Conservation (phyloP, 495 filamentous ascomycete species). For the Daldinia loculata region DNA sequence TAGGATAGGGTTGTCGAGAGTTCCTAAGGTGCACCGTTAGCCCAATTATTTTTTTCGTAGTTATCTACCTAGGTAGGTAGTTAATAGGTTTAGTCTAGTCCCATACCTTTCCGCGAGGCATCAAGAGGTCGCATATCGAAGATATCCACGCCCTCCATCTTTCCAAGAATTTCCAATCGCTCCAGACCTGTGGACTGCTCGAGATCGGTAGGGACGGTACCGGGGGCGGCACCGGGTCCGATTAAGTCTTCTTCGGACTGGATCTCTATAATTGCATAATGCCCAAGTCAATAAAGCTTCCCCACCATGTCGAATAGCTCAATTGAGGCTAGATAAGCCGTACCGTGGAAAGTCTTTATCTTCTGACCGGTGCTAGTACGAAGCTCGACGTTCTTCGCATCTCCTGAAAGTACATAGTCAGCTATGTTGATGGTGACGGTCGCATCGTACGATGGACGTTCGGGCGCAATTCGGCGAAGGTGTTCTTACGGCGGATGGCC, state of each 20-base stretch:
- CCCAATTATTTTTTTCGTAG: slow-evolving; percentile 4
- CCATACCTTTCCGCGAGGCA: slow-evolving; percentile 81
- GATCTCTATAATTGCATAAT: slow-evolving; percentile 70
- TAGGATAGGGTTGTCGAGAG: slow-evolving; percentile 85
- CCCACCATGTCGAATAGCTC: slow-evolving; percentile 9
- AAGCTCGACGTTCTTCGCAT: slow-evolving; percentile 45
- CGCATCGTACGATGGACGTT: slow-evolving; percentile 35
- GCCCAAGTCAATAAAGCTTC: slow-evolving; percentile 35
- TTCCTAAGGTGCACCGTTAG: slow-evolving; percentile 65
- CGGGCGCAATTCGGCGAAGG: slow-evolving; percentile 10
- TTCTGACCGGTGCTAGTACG: slow-evolving; percentile 31
- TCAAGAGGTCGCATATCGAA: slow-evolving; percentile 99
- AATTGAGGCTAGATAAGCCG: slow-evolving; percentile 12
- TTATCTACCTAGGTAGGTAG: background rate
- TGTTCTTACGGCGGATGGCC: slow-evolving; percentile 65
- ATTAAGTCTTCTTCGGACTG: slow-evolving; percentile 81
- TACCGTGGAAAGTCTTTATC: slow-evolving; percentile 44
- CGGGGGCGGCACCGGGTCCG: slow-evolving; percentile 78
- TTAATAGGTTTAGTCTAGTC: background rate
- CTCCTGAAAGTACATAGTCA: slow-evolving; percentile 39
- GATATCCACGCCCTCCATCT: slow-evolving; percentile 97
- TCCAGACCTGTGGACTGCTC: slow-evolving; percentile 97
- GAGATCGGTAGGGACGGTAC: slow-evolving; percentile 89
- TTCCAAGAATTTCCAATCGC: slow-evolving; percentile 97
- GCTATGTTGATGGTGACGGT: slow-evolving; percentile 26